Percentiles rank a stretch among this genome's conserved stretches.
Conservation (phyloP, 768 basidiomycete genomes). For the Rhizopogon rudus region DNA sequence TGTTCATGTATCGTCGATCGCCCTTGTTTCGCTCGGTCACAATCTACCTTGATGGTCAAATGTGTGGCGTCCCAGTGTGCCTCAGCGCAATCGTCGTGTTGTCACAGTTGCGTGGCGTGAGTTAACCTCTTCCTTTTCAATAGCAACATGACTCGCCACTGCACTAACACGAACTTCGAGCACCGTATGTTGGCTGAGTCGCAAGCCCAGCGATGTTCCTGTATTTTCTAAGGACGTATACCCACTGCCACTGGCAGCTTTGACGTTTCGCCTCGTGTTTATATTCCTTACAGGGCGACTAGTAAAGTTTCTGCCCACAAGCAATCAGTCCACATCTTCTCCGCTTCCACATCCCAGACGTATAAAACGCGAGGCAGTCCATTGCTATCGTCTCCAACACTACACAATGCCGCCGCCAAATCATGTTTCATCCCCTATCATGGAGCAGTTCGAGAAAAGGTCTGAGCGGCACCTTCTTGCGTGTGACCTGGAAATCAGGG, state of each 20-base stretch:
- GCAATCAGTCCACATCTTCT: slow-evolving; percentile 2
- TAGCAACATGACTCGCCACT: not conserved
- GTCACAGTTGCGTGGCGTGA: not conserved
- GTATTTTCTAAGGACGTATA: not conserved
- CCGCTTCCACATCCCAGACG: not conserved
- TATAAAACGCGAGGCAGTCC: slow-evolving; percentile 13
- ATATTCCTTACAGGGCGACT: slow-evolving; percentile 12
- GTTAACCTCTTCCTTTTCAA: not conserved
- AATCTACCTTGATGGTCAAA: not conserved
- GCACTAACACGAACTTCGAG: not conserved
- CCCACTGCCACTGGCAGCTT: slow-evolving; percentile 5
- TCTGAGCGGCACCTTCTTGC: slow-evolving; percentile 4
- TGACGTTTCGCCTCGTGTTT: slow-evolving; percentile 19
- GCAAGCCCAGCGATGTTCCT: not conserved
- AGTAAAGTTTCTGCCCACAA: slow-evolving; percentile 20
- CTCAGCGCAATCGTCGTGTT: not conserved
- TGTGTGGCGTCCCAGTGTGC: not conserved
- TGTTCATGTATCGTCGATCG: not conserved
- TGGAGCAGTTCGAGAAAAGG: slow-evolving; percentile 11
- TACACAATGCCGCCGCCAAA: not conserved
- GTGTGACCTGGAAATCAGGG: slow-evolving; percentile 11
- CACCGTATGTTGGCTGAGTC: not conserved
- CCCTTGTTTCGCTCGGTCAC: not conserved
- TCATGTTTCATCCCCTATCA: not conserved
- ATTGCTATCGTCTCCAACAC: not conserved